A percentile compares a stretch with the other conserved stretches of the same genome.
phyloP scores from a whole-genome alignment of 495 filamentous ascomycete genomes.

The Tuber brumale region DNA sequence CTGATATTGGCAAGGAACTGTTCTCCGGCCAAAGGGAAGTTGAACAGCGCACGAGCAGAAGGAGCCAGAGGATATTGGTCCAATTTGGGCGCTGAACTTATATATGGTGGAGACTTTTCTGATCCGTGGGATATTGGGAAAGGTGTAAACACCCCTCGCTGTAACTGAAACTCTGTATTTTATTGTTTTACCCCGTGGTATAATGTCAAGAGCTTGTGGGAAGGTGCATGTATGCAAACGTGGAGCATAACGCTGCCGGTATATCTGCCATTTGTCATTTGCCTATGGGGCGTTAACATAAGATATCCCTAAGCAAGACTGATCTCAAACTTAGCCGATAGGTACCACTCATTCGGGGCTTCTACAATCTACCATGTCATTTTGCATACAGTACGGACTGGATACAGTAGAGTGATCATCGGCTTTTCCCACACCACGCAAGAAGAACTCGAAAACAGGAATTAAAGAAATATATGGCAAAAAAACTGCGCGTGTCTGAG shows the following conservation, averaged over 20 bases:
- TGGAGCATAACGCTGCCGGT: background rate
- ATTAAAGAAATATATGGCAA: no score
- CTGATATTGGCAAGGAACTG: background rate
- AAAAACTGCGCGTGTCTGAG: background rate
- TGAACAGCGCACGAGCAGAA: background rate
- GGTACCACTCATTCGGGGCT: background rate
- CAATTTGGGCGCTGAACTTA: background rate
- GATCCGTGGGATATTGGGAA: background rate
- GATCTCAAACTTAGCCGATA: background rate
- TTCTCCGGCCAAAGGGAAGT: background rate
- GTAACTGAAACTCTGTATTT: background rate
- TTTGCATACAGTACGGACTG: background rate
- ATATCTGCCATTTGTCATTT: background rate
- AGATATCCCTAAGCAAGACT: background rate
- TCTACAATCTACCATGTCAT: background rate
- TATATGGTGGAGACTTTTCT: background rate
- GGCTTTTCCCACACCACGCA: background rate
- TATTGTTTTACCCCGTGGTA: background rate
- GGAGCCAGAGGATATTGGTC: background rate
- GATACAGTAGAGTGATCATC: background rate
- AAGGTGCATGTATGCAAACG: background rate
- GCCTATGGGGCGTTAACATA: background rate
- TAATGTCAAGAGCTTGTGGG: background rate
- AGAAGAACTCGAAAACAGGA: no score
- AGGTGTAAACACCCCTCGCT: background rate